Conservation (phyloP, 352 stramenopile genomes). For the Phytophthora pseudosyringae region DNA sequence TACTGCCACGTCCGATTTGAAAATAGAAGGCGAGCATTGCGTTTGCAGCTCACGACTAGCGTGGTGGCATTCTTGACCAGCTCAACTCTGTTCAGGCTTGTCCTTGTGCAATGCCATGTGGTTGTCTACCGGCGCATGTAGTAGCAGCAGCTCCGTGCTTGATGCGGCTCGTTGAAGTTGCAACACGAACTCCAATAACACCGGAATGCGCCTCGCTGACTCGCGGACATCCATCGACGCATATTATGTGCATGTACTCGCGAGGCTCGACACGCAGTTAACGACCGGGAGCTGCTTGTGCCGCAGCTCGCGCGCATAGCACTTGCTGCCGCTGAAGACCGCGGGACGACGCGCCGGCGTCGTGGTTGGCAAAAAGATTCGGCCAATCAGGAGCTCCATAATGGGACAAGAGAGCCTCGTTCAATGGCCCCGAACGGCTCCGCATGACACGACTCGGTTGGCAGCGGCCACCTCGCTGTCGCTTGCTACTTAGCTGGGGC, state of each 20-base stretch:
- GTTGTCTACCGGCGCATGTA: no score
- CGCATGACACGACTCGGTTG: conserved; percentile 8
- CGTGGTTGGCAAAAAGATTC: conserved; percentile 4
- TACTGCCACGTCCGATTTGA: conserved; percentile 6
- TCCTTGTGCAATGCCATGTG: no score
- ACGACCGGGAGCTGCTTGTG: not conserved
- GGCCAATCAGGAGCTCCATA: conserved; percentile 17
- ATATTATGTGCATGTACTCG: no score
- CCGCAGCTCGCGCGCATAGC: conserved; percentile 8
- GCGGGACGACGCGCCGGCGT: conserved; percentile 24
- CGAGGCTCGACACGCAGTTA: not conserved
- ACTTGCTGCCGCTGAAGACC: conserved; percentile 16
- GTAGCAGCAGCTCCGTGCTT: no score
- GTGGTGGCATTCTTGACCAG: no score
- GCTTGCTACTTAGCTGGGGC: conserved; percentile 15
- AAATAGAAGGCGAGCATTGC: conserved; percentile 14
- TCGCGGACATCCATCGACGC: no score
- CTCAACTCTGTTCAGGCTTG: no score
- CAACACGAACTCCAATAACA: not conserved
- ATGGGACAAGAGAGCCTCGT: conserved; percentile 14
- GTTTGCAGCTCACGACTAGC: no score
- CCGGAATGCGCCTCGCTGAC: no score
- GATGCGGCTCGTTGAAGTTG: not conserved
- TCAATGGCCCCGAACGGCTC: conserved; percentile 9
- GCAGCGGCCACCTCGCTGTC: not conserved